Percentiles rank a stretch among this genome's conserved stretches.
These are phyloP conservation scores for Osmanthus fragrans DNA, from an alignment of 257 asterid species.

Conservation along the genomic window DNA sequence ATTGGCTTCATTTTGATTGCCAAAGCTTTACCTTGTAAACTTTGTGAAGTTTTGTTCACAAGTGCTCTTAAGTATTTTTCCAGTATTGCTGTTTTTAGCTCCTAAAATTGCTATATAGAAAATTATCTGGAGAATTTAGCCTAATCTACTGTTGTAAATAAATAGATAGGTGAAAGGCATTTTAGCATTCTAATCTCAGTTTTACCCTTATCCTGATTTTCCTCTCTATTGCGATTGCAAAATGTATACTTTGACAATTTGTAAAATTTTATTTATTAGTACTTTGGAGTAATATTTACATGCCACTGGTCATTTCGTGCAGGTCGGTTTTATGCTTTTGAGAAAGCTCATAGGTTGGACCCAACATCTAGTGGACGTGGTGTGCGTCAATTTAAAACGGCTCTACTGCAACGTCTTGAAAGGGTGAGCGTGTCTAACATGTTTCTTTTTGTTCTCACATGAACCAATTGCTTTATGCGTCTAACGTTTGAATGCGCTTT, in stretches of 20 bases:
- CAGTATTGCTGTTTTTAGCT: background rate
- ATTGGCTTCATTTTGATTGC: background rate
- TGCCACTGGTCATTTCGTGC: conserved; percentile 32
- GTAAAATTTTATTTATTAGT: background rate
- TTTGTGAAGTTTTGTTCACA: background rate
- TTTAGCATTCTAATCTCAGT: conserved; percentile 12
- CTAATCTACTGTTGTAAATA: background rate
- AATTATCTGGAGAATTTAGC: background rate
- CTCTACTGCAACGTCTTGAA: conserved; percentile 92
- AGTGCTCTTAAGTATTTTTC: background rate
- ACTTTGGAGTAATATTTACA: conserved; percentile 18
- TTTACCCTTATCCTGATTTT: background rate
- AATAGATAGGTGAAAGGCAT: background rate
- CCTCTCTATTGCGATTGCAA: background rate
- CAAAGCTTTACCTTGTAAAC: background rate
- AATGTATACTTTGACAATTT: background rate
- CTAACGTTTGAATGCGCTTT: background rate
- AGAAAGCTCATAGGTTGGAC: conserved; percentile 92
- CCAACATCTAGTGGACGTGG: conserved; percentile 99
- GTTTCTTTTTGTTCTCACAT: conserved; percentile 15
- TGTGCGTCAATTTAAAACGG: conserved; percentile 96
- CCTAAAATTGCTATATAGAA: background rate
- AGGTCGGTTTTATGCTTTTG: conserved; percentile 98
- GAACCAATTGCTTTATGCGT: conserved; percentile 15
- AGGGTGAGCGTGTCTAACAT: conserved; percentile 49